Evolutionary conservation across 2,329 filamentous ascomycete species (phyloP).

Genomic region (Hirsutella minnesotensis): DNA sequence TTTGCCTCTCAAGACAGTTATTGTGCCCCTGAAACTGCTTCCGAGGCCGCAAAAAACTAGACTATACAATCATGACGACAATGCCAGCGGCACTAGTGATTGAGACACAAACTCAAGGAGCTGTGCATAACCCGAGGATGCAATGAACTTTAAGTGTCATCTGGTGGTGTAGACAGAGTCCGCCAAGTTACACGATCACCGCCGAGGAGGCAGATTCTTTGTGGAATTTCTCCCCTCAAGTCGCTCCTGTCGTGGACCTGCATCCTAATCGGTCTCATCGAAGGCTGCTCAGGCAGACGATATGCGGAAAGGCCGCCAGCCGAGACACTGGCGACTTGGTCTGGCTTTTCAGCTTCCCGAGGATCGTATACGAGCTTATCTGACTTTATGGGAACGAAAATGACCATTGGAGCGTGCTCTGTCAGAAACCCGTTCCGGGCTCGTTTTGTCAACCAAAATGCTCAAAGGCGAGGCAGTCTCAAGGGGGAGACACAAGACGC

Average conservation of each 20-base stretch:
- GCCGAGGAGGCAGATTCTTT: constrained; percentile 38
- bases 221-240: constrained; percentile 33
- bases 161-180: constrained; percentile 27
- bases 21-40: too few species aligned
- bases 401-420: constrained; percentile 16
- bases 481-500: not conserved
- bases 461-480: not conserved
- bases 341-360: constrained; percentile 16
- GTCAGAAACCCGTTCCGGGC: not conserved
- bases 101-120: too few species aligned
- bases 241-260: constrained; percentile 34
- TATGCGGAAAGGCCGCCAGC: constrained; percentile 10
- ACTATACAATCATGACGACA: too few species aligned
- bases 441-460: not conserved
- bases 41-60: too few species aligned
- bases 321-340: constrained; percentile 3
- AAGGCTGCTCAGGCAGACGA: constrained; percentile 14
- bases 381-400: constrained; percentile 25
- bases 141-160: too few species aligned
- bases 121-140: too few species aligned
- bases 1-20: too few species aligned
- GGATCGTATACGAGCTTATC: constrained; percentile 22
- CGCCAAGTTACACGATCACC: constrained; percentile 34
- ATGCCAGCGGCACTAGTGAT: too few species aligned
- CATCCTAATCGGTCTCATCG: constrained; percentile 32